Percentiles rank a stretch among this genome's conserved stretches.
Conservation (phyloP, 2,329 filamentous ascomycete species). For the Xenoacremonium recifei region DNA sequence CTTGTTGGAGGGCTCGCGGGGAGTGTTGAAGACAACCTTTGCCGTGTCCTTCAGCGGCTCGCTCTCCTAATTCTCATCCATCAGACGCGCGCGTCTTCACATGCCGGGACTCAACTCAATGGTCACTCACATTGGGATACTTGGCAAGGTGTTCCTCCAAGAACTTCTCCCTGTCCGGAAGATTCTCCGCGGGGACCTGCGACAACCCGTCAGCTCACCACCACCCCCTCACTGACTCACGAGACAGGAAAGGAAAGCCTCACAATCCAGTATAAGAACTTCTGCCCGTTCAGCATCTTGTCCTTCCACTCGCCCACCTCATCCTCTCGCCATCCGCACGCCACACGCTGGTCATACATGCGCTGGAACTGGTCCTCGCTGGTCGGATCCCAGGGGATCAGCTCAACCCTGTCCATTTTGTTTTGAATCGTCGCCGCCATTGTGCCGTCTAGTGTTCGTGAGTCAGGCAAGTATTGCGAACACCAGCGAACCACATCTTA, state of each 20-base stretch:
- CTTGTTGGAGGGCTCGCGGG: conserved; percentile 27
- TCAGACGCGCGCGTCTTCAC: background rate
- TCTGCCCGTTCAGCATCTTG: conserved; percentile 32
- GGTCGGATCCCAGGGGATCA: conserved; percentile 45
- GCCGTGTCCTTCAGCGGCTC: conserved; percentile 35
- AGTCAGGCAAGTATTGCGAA: too few species aligned
- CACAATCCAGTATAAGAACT: conserved; percentile 41
- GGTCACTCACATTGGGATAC: conserved; percentile 28
- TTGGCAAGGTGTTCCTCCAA: conserved; percentile 28
- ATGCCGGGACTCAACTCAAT: too few species aligned
- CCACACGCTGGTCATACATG: conserved; percentile 42
- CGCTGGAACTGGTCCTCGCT: conserved; percentile 38
- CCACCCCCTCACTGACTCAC: too few species aligned
- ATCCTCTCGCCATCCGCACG: conserved; percentile 44
- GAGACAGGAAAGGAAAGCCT: too few species aligned
- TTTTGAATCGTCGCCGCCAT: background rate
- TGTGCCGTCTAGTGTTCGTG: too few species aligned
- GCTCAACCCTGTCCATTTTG: conserved; percentile 23
- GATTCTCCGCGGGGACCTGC: background rate
- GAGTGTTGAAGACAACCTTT: conserved; percentile 23
- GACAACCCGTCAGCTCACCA: too few species aligned
- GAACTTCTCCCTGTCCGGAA: conserved; percentile 18
- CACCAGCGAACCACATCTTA: too few species aligned
- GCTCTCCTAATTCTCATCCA: conserved; percentile 25
- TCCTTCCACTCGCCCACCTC: conserved; percentile 35